phyloP scores from a whole-genome alignment of 2,329 filamentous ascomycete genomes.

The Aspergillus fijiensis region DNA sequence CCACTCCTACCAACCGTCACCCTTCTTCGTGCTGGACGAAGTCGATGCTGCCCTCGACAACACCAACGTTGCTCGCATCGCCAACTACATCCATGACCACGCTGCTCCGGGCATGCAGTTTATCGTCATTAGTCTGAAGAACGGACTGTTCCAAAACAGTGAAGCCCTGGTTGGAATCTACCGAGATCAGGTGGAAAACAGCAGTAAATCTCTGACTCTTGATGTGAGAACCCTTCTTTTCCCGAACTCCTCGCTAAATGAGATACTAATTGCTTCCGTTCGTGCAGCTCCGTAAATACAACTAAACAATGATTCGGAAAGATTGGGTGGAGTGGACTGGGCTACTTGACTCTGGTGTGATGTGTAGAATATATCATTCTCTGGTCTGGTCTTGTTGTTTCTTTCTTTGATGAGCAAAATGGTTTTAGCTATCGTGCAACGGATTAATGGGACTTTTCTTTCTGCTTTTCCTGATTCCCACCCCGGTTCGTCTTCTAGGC shows the following conservation, averaged over 20 bases:
- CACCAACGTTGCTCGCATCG: constrained; percentile 92
- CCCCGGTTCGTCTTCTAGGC: neutral
- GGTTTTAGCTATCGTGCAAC: neutral
- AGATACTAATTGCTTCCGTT: constrained; percentile 11
- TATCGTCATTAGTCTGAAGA: constrained; percentile 95
- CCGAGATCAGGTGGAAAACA: constrained; percentile 90
- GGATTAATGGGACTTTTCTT: neutral
- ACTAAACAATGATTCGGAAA: constrained; percentile 16
- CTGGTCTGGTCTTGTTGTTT: neutral
- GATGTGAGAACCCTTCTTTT: constrained; percentile 68
- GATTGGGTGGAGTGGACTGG: neutral
- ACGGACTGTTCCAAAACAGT: constrained; percentile 91
- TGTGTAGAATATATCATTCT: constrained; percentile 1
- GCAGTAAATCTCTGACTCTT: constrained; percentile 83
- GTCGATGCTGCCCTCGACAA: constrained; percentile 98
- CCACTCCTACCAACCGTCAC: constrained; percentile 90
- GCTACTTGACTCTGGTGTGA: constrained; percentile 3
- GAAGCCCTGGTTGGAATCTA: constrained; percentile 95
- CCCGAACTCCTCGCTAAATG: neutral
- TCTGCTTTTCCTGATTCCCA: neutral
- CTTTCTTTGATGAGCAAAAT: neutral
- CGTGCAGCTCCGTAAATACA: constrained; percentile 38
- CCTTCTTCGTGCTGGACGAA: constrained; percentile 97
- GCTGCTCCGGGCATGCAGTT: constrained; percentile 98
- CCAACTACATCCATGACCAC: constrained; percentile 93